A percentile compares a stretch with the other conserved stretches of the same genome.
These are phyloP conservation scores for Kockiozyma suomiensis DNA, from an alignment of 805 yeast genomes.

Conservation along the genomic window DNA sequence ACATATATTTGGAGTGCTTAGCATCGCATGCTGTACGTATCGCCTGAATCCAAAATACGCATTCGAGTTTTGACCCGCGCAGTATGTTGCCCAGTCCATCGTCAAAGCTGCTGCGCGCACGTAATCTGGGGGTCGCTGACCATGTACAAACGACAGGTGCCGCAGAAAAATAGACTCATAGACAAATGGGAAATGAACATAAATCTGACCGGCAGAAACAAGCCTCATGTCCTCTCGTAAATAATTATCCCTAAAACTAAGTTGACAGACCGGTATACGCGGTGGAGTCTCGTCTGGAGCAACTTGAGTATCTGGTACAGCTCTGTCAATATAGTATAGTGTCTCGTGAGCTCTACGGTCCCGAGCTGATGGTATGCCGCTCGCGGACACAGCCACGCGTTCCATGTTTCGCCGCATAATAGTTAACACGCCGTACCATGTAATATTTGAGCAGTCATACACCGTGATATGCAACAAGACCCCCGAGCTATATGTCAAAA, in stretches of 20 bases:
- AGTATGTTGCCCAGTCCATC: neutral
- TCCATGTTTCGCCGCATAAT: conserved; percentile 27
- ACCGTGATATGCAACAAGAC: conserved; percentile 15
- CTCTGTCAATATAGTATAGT: neutral
- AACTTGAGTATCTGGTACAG: neutral
- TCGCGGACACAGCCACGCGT: conserved; percentile 7
- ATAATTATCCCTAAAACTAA: neutral
- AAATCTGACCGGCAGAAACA: conserved; percentile 4
- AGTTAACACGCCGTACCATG: conserved; percentile 21
- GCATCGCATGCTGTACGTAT: conserved; percentile 1
- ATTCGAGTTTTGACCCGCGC: neutral
- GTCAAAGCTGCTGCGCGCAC: neutral
- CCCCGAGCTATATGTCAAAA: neutral
- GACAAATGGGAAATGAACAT: neutral
- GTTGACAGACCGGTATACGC: neutral
- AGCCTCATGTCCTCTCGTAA: neutral
- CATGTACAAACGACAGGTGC: neutral
- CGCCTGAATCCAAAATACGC: conserved; percentile 3
- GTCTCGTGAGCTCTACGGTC: neutral
- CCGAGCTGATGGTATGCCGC: neutral
- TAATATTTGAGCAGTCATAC: conserved; percentile 29
- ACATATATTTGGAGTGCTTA: neutral
- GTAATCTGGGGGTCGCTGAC: neutral
- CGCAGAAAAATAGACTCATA: neutral
- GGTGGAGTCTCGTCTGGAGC: neutral